Conservation (phyloP, 2,329 filamentous ascomycete species). For the Ophiostoma fasciatum region DNA sequence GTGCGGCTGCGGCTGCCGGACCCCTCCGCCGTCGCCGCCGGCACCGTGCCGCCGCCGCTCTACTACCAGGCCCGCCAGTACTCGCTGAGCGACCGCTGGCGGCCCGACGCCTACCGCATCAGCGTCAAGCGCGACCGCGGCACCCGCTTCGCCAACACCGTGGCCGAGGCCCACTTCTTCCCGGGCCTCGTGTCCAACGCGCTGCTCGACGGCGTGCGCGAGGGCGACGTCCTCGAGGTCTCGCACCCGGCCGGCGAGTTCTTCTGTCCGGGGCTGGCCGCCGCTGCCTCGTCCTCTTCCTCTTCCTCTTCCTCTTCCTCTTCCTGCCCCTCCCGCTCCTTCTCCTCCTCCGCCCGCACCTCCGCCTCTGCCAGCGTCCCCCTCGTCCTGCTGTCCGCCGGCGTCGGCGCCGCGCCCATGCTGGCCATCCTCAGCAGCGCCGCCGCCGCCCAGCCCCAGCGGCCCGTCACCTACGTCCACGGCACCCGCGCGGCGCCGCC, state of each 20-base stretch:
- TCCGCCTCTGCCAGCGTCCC: slow-evolving; percentile 23
- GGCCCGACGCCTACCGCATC: slow-evolving; percentile 45
- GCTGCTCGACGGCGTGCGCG: slow-evolving; percentile 44
- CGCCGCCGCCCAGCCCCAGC: slow-evolving; percentile 25
- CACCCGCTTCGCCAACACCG: slow-evolving; percentile 25
- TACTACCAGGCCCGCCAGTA: slow-evolving; percentile 53
- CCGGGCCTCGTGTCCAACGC: slow-evolving; percentile 56
- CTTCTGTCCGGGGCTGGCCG: slow-evolving; percentile 42
- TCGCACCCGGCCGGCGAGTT: slow-evolving; percentile 54
- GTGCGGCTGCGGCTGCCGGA: slow-evolving; percentile 40
- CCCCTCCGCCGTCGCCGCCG: background rate
- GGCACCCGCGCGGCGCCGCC: slow-evolving; percentile 36
- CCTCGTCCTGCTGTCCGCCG: slow-evolving; percentile 46
- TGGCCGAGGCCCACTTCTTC: slow-evolving; percentile 31
- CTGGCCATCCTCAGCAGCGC: slow-evolving; percentile 45
- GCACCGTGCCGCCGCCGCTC: slow-evolving; percentile 18
- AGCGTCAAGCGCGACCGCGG: slow-evolving; percentile 54
- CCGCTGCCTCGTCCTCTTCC: background rate
- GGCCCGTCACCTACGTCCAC: slow-evolving; percentile 45
- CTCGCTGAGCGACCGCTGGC: slow-evolving; percentile 52
- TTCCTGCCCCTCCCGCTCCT: slow-evolving; percentile 3
- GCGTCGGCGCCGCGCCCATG: slow-evolving; percentile 45
- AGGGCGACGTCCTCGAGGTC: slow-evolving; percentile 48
- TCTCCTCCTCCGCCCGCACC: slow-evolving; percentile 2
- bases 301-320: background rate